phyloP scores from a whole-genome alignment of 2,329 filamentous ascomycete genomes.

The Periconia macrospinosa region DNA sequence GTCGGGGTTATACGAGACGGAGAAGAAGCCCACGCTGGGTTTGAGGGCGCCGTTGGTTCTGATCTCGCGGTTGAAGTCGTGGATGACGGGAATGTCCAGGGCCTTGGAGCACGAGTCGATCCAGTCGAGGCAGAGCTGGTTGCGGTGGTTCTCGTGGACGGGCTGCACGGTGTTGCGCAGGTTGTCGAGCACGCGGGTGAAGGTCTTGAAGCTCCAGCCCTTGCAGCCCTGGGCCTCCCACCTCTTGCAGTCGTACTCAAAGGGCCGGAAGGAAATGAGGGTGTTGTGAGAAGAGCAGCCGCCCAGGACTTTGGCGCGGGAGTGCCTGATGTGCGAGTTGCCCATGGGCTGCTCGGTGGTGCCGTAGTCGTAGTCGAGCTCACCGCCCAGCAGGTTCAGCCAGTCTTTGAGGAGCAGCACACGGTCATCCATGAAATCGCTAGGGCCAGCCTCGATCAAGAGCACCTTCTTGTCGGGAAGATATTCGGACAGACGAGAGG shows the following conservation, averaged over 20 bases:
- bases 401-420: constrained; percentile 86
- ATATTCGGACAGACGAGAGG: constrained; percentile 77
- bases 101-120: constrained; percentile 77
- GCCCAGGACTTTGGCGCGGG: constrained; percentile 86
- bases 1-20: constrained; percentile 87
- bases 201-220: constrained; percentile 84
- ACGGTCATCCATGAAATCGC: constrained; percentile 84
- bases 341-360: constrained; percentile 89
- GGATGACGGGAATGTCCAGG: constrained; percentile 76
- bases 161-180: constrained; percentile 89
- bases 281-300: constrained; percentile 95
- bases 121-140: constrained; percentile 92
- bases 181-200: constrained; percentile 80
- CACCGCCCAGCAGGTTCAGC: constrained; percentile 78
- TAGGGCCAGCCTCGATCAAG: constrained; percentile 85
- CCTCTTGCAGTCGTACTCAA: constrained; percentile 82
- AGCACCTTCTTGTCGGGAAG: constrained; percentile 80
- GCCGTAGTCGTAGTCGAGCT: constrained; percentile 89
- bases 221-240: constrained; percentile 82
- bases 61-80: constrained; percentile 88
- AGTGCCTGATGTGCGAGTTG: constrained; percentile 90
- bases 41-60: constrained; percentile 70
- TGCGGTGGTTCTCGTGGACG: constrained; percentile 80
- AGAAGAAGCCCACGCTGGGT: constrained; percentile 85
- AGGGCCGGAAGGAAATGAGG: constrained; percentile 87